Evolutionary conservation across 2,329 filamentous ascomycete genomes (phyloP), one percentile per base, ranked within the genome.

Genomic region (Ophiostoma populinum): DNA sequence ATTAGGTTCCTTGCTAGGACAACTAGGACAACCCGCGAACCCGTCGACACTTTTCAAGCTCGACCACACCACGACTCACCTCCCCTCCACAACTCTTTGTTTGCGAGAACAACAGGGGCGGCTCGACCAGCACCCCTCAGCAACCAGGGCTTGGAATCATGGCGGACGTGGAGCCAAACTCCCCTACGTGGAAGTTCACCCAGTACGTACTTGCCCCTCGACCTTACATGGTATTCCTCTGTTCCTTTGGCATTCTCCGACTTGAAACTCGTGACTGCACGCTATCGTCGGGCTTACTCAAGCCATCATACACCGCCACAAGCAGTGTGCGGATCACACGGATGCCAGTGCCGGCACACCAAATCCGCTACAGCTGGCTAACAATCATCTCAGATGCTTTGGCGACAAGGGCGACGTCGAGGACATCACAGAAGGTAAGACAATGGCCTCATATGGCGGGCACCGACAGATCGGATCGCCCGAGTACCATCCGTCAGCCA

Each of bases 381-480:
- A 50, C 43, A 47, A 43, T 16, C 20, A 39, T 40, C 7, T 38
- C 51, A 95, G 87, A 66, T 95, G 90, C 67, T 98, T 98, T 62
- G 90, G 90, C 59, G 90, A 98, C 65, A 98, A 98, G 64, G 90
- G 90, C 49, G 90, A 98, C 64, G 87, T 98, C 47, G 90, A 95
- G 60, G 86, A 94, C 58, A 94, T 94, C 57, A 94, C 86, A 60
- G 86, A 94, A 77, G 81, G 82, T 86, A 65, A 50, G 58, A 24
- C 16, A 44, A 43, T 19, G 9, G 10, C 22, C 10, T 3, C 19
- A 24, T 13, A 11, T 13, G 18, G 12, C 13, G 15, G 7, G 10
- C 21, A 7, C 8, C 16, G 11, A 19, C 15, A 12, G 12, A 13
- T 13, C 15, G 13, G 20, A 12, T 12, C 22, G n/a, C n/a, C n/a